Conservation (phyloP, 2,329 filamentous ascomycete species). For the Macrophomina phaseolina region DNA sequence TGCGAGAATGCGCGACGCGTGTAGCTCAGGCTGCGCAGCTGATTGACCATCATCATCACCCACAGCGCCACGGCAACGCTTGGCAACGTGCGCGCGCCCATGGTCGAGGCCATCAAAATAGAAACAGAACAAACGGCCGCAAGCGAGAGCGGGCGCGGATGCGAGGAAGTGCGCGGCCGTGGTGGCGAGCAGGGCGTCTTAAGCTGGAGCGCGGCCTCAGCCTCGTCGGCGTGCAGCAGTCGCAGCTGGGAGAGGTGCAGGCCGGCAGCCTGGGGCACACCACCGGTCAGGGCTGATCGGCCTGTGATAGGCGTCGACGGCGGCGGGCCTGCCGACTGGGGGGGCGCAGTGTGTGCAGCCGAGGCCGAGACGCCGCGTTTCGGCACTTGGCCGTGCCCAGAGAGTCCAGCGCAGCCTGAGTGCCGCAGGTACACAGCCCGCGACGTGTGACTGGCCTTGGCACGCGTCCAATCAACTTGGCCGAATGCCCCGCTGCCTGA, state of each 20-base stretch:
- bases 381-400: slow-evolving; percentile 1
- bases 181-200: slow-evolving; percentile 13
- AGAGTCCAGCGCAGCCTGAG: not conserved
- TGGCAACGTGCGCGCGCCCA: not conserved
- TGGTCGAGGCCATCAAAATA: not conserved
- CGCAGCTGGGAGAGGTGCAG: not conserved
- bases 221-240: not conserved
- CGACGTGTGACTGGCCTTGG: not conserved
- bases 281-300: slow-evolving; percentile 11
- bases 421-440: slow-evolving; percentile 21
- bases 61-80: not conserved
- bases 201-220: slow-evolving; percentile 10
- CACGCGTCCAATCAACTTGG: not conserved
- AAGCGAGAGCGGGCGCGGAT: not conserved
- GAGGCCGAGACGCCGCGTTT: slow-evolving; percentile 10
- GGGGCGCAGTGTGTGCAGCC: slow-evolving; percentile 1
- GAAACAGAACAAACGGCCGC: slow-evolving; percentile 1
- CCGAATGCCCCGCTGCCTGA: slow-evolving; percentile 5
- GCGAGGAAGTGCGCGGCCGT: slow-evolving; percentile 9
- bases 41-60: not conserved
- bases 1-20: not conserved
- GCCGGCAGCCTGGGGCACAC: slow-evolving; percentile 1
- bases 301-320: slow-evolving; percentile 4
- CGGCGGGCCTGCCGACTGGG: not conserved
- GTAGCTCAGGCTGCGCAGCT: slow-evolving; percentile 3